Evolutionary conservation across 2,329 filamentous ascomycete species (phyloP).

Genomic region (Aspergillus piperis): DNA sequence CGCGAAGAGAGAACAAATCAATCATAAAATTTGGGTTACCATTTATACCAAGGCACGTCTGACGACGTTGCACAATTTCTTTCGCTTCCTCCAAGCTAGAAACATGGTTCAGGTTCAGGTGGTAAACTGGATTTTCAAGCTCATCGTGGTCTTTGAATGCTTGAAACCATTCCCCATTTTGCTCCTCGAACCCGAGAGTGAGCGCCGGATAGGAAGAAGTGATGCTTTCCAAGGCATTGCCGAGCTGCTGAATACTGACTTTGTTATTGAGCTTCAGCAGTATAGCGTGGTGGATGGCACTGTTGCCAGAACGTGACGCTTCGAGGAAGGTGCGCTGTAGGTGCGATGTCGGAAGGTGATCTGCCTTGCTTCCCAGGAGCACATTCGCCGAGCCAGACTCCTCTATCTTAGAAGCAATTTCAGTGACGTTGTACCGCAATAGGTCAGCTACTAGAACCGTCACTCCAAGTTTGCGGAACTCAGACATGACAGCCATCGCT

Average conservation of each 20-base stretch:
- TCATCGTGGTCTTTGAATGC: neutral
- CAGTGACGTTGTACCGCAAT: neutral
- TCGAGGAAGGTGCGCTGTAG: neutral
- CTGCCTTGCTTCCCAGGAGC: neutral
- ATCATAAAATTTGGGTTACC: neutral
- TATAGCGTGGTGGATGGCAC: neutral
- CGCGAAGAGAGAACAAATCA: neutral
- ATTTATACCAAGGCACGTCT: neutral
- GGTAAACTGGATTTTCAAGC: neutral
- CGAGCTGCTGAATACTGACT: neutral
- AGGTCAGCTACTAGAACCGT: neutral
- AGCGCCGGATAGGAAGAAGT: neutral
- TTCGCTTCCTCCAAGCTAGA: neutral
- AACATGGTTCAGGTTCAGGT: conserved; percentile 1
- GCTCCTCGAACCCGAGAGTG: neutral
- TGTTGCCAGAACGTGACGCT: neutral
- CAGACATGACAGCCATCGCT: conserved; percentile 8
- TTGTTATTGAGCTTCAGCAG: neutral
- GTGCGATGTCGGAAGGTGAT: neutral
- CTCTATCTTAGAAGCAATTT: neutral
- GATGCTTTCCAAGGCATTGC: neutral
- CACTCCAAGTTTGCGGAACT: neutral
- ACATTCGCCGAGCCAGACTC: neutral
- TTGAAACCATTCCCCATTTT: neutral
- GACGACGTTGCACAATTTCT: neutral